Evolutionary conservation across 148 eudicot genomes (phyloP), one percentile per base, ranked within the genome.

Genomic region (Pouteria glomerata): DNA sequence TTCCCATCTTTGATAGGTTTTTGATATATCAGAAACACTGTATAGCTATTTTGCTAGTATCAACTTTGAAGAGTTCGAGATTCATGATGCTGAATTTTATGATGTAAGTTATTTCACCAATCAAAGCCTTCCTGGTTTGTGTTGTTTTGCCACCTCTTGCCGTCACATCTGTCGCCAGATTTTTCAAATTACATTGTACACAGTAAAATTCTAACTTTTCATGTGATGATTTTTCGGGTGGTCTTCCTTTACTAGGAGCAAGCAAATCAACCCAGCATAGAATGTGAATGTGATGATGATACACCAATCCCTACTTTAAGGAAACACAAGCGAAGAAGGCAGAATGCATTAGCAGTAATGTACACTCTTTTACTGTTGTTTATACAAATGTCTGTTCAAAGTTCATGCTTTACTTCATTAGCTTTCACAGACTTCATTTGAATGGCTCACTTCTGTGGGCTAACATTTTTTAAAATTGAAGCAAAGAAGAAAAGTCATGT

Each of bases 11-110:
- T 60, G 56, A 44, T 70, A 93, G 98, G 87, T 89, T 71, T n/a
- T 80, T 76, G 93, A 94, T 77, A 63, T 94, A 70, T 89, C 98
- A 50, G 91, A 85, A 61, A 60, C 81, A 82, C 35, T 94, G 69
- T 81, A 79, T 55, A 71, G 24, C 61, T 87, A 85, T 79, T 73
- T 81, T 63, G 69, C 73, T 61, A 84, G 81, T 79, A 73, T 69
- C 74, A 76, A 78, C 73, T 91, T 83, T 68, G 75, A 76, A 79
- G 96, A 88, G 72, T 58, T 62, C 34, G 80, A 77, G 24, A 66
- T 62, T 80, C n/a, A 50, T 63, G 78, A 77, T 39, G 33, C 74
- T 16, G 71, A 52, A 51, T 21, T 33, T 29, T 57, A 57, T 42
- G 80, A 79, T 69, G 98, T 90, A 83, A 78, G 88, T 74, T 60